Base-by-base conservation (phyloP, 345 rosid genomes). In the Bretschneidera sinensis region DNA sequence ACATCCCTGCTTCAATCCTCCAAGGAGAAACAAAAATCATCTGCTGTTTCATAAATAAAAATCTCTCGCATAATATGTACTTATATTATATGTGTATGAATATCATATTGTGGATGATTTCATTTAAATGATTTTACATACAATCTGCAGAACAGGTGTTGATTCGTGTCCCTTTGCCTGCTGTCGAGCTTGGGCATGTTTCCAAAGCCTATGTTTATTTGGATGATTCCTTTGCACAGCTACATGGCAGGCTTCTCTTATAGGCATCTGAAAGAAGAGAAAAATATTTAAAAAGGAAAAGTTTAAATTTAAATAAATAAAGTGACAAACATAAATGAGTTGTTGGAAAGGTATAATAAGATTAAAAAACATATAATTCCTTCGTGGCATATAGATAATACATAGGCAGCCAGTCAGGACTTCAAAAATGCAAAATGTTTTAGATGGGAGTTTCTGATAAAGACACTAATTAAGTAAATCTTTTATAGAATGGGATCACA, bases 191-290 rank as follows among this genome's bases (percentile, higher is more conserved):
- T 75, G 81, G 51, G 92, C 83, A 86, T 94, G 99, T 74, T 94
- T 94, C 99, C 99, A 94, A 62, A 94, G 89, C 80, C 88, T 88
- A 55, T 94, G 95, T 64, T 85, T 90, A 70, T 81, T 81, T 21
- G 99, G 95, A 79, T 76, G 78, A 77, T 75, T 90, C 83, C 82
- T 82, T 79, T 94, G 99, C 60, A 86, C 70, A 62, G 99, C 97
- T 68, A 78, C 99, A 85, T 94, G 99, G 59, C 99, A 94, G 62
- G 99, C 99, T 81, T 94, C 99, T 79, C 80, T 78, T 79, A 85
- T 94, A 57, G 99, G 99, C 99, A 94, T 84, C 99, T 92, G 76
- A 25, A 59, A 49, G 35, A 61, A 47, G 17, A 59, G n/a, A 23
- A 33, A 18, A 6, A 6, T 21, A 17, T 49, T 17, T n/a, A n/a